Base-by-base conservation (phyloP, 495 filamentous ascomycete species). In the Aspergillus hancockii region DNA sequence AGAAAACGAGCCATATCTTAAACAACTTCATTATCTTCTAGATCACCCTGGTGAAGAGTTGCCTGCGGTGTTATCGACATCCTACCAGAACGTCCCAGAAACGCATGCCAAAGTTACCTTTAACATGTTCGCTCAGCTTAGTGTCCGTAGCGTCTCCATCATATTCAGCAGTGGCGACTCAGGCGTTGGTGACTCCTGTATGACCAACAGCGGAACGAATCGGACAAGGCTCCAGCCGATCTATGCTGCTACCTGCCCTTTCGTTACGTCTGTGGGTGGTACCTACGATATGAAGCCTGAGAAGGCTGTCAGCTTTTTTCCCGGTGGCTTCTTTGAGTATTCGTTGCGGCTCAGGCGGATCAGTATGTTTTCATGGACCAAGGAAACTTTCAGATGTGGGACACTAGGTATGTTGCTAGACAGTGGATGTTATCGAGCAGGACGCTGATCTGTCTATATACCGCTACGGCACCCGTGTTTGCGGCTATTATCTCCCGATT, bases 201-300 rank as follows among this genome's bases (percentile, higher is more conserved):
- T 80, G 18, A 81, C 79, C 55, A 91, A 91, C 65, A 86, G 90
- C 55, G 88, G 88, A 23, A 77, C 73, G 21, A 82, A 84, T 51
- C 77, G 73, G 1, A 83, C 79, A 10, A 81, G 79, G 36, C 92
- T 90, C 69, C 67, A 85, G 7, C 82, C 90, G 8, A 81, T 75
- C 6, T 94, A 91, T 70, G 91, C 91, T 0, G 88, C 87, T 0
- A 79, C 82, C n/a, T 95, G 91, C 62, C 91, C 91, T 0, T 94
- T 85, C 65, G 86, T 94, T 5, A 96, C 91, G 0, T 74, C 85
- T 0, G 89, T 94, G 9, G 91, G 90, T 13, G 90, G 86, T 5
- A 91, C 88, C 0, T 72, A 75, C n/a, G 74, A 79, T 18, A 75
- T 80, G 1, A 66, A 73, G 3, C 80, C 85, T 8, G 75, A 87